Conservation (phyloP, 768 basidiomycete species). For the Rubroboletus pulcherrimus region DNA sequence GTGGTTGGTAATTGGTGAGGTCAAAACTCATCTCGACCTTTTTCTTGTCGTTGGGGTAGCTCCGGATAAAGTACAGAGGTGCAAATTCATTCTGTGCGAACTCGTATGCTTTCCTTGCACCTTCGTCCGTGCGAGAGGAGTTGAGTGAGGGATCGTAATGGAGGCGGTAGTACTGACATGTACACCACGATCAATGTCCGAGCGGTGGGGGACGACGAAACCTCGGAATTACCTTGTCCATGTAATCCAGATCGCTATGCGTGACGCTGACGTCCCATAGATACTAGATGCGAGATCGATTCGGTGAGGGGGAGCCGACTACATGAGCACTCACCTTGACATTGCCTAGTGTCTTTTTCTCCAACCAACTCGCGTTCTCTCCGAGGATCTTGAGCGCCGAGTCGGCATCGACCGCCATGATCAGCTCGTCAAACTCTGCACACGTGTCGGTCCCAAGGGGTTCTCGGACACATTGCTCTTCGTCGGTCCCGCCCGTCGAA, state of each 20-base stretch:
- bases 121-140: background rate
- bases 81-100: background rate
- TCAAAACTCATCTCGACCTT: constrained; percentile 1
- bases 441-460: background rate
- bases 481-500: background rate
- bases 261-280: background rate
- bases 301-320: background rate
- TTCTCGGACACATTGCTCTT: background rate
- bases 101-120: background rate
- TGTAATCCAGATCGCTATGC: background rate
- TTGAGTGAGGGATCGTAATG: background rate
- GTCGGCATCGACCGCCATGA: constrained; percentile 6
- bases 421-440: constrained; percentile 2
- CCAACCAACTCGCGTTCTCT: background rate
- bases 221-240: background rate
- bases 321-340: background rate
- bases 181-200: background rate
- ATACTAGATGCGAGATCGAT: background rate
- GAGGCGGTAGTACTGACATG: background rate
- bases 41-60: background rate
- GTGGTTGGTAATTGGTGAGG: background rate
- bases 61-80: background rate
- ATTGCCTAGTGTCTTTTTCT: background rate
- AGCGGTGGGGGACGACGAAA: background rate
- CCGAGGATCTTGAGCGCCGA: constrained; percentile 1